Evolutionary conservation across 179 eudicot genomes (phyloP), one percentile per base, ranked within the genome.

Genomic region (Actinidia chinensis): DNA sequence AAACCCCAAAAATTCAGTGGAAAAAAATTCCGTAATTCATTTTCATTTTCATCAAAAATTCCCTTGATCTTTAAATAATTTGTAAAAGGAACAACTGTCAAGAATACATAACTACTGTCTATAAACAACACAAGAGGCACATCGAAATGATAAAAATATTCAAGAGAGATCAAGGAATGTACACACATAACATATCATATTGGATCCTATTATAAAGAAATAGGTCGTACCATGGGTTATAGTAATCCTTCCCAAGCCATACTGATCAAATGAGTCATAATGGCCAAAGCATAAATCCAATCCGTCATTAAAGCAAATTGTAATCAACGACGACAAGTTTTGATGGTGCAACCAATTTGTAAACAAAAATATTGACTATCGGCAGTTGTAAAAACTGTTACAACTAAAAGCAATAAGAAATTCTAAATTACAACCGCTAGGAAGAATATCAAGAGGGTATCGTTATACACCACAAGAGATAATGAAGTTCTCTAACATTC

Each of bases 211-310:
- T 64, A 33, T 76, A 25, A 42, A 36, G 42, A 50, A 47, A 55
- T 52, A 10, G 60, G 64, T 15, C 76, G 71, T 40, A 92, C 98
- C 98, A 90, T 74, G 99, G 99, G 78, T 95, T 95, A 84, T 95
- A 95, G 78, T 93, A 95, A 80, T 95, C 99, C 85, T 95, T 95
- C 82, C 99, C 99, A 68, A 98, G 97, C 94, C 97, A 95, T 52
- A 88, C 74, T 95, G 99, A 67, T 89, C 93, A 68, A 73, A 80
- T 25, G 98, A 85, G 83, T 95, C 99, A 83, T 92, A 93, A 79
- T 98, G 99, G 50, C 99, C 99, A 85, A 93, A 95, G 86, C 98
- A 95, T 76, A 95, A 82, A 89, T 93, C 98, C 80, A 95, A 89
- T 75, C 98, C 99, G 75, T 98, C 99, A 83, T 93, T 86, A 83